Base-by-base conservation (phyloP, 345 rosid species). In the Geranium brycei region DNA sequence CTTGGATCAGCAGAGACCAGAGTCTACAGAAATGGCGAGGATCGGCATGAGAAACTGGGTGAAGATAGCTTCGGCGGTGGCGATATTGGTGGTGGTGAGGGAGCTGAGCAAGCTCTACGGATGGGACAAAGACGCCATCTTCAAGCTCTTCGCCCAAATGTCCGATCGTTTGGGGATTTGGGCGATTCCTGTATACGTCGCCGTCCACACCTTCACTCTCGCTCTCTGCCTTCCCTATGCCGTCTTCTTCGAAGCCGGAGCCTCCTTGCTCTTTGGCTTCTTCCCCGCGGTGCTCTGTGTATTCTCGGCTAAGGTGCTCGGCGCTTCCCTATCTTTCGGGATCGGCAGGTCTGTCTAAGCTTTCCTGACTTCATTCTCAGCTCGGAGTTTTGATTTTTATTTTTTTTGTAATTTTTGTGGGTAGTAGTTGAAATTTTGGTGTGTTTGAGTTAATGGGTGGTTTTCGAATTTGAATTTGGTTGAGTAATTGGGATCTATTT, bases 181-280 rank as follows among this genome's bases (percentile, higher is more conserved):
- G 98, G 95, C 93, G 53, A 80, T 92, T 53, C 97, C 98, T n/a
- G 78, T 78, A 59, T 92, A 87, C 67, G 88, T 89, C 13, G 93
- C 75, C 40, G 32, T 86, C 59, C 98, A 92, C 80, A 83, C 97
- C 35, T 67, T 92, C 51, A 72, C 90, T 1, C 71, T 92, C 57
- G 83, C 91, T 11, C 76, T 92, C 32, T 92, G 97, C 68, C 83
- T 92, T 66, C 97, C 97, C 31, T 82, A 70, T 66, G 99, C 97
- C 30, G 77, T 93, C 60, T 89, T 90, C 87, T 85, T 89, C 30
- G 97, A 90, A 78, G 96, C 97, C 4, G 96, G 80, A 4, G 93
- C 99, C 64, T 80, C 97, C 62, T 66, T 86, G 7, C 81, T 93
- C 40, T 93, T 93, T 66, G 97, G 97, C 2, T 93, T 93, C 77